A percentile compares a stretch with the other conserved stretches of the same genome.
Conservation (phyloP, 1,139 yeast species). For the Hyphopichia wangnamkhiaoensis region DNA sequence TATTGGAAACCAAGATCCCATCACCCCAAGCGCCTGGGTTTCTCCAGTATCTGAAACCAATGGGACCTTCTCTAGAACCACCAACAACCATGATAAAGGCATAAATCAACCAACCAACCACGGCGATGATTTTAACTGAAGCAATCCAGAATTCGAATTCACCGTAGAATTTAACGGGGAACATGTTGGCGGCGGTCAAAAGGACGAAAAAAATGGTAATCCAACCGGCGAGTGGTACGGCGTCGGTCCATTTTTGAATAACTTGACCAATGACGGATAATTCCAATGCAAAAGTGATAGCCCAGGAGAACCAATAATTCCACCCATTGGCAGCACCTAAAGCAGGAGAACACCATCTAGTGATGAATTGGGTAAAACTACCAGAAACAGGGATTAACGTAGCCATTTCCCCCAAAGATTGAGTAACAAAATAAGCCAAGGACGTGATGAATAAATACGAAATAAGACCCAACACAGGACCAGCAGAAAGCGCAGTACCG, state of each 20-base stretch:
- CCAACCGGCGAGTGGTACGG: conserved; percentile 77
- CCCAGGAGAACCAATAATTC: conserved; percentile 88
- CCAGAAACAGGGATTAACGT: conserved; percentile 70
- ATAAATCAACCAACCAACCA: conserved; percentile 68
- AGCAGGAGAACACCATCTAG: conserved; percentile 68
- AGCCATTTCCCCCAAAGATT: conserved; percentile 76
- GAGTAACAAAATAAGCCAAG: conserved; percentile 64
- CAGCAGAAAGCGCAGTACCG: conserved; percentile 60
- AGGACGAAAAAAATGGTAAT: conserved; percentile 61
- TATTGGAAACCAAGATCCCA: conserved; percentile 47
- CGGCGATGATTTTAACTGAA: conserved; percentile 65
- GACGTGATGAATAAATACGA: conserved; percentile 68
- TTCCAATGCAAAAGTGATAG: conserved; percentile 80
- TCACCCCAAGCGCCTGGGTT: conserved; percentile 88
- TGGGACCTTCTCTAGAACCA: conserved; percentile 66
- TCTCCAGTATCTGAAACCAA: conserved; percentile 90
- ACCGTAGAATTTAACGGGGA: conserved; percentile 48
- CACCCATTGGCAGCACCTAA: conserved; percentile 82
- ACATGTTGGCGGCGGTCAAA: conserved; percentile 34
- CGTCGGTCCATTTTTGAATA: conserved; percentile 70
- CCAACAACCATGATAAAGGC: conserved; percentile 75
- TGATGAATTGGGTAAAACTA: conserved; percentile 54
- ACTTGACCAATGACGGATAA: conserved; percentile 78
- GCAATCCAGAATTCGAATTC: conserved; percentile 57
- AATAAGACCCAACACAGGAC: conserved; percentile 70